These are phyloP conservation scores for Neospora caninum DNA, from an alignment of 169 alveolate genomes.

Conservation along the genomic window DNA sequence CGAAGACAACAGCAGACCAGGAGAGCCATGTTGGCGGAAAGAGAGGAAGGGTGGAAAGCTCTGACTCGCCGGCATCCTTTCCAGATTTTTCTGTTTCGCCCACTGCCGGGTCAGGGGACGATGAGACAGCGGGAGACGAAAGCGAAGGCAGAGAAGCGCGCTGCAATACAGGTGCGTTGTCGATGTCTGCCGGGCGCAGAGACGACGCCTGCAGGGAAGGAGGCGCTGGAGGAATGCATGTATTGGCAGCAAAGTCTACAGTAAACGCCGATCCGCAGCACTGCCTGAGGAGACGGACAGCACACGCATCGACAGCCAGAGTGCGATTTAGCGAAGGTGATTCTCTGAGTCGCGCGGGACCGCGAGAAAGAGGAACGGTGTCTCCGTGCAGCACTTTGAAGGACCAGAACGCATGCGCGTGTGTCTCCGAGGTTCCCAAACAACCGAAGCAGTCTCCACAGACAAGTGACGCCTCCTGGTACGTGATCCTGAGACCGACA, in stretches of 20 bases:
- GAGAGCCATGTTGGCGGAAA: neutral
- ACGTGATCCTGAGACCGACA: too few species aligned
- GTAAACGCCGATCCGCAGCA: slow-evolving; percentile 23
- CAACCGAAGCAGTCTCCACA: too few species aligned
- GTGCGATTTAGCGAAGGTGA: too few species aligned
- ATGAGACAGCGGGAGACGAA: neutral
- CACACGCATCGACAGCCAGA: neutral
- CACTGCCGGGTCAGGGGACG: neutral
- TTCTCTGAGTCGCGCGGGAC: too few species aligned
- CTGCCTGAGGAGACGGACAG: neutral
- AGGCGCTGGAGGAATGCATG: neutral
- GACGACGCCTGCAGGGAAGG: neutral
- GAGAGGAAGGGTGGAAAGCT: neutral
- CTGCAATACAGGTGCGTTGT: too few species aligned
- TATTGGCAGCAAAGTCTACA: slow-evolving; percentile 1
- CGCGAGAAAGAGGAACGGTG: too few species aligned
- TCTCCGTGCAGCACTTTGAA: too few species aligned
- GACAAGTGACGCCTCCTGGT: too few species aligned
- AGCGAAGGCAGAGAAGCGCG: neutral
- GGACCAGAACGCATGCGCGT: too few species aligned
- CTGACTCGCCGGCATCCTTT: neutral
- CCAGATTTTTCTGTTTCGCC: too few species aligned
- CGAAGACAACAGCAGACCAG: neutral
- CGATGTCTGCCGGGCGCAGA: neutral
- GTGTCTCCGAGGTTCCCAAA: too few species aligned